Evolutionary conservation across 148 eudicot genomes (phyloP), one percentile per base, ranked within the genome.

Genomic region (Rhododendron griersonianum): DNA sequence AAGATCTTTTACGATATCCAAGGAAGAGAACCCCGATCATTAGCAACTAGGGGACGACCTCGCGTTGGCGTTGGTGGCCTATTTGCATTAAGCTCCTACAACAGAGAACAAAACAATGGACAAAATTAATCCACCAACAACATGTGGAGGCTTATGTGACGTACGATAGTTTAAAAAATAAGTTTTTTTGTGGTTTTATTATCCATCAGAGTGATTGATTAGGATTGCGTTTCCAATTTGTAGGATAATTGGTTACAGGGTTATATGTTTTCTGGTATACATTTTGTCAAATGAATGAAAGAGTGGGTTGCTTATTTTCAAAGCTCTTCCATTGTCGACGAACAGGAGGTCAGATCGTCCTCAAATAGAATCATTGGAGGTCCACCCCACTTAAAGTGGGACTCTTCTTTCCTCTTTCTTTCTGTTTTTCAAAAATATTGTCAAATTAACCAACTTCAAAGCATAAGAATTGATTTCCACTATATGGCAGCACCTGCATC

Each of bases 21-120:
- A 88, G 99, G 98, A 85, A 93, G 93, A 89, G 99, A 95, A 85
- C 96, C 94, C 90, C 93, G 92, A 61, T 95, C 99, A 87, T 92
- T 95, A 57, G 93, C 95, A 87, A 87, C 91, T 92, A 93, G 98
- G 61, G 98, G 99, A 39, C 99, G 98, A 7, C 99, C 99, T 87
- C 98, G 92, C 7, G 99, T 95, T 81, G 99, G 99, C 59, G 99
- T 97, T 77, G 98, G 93, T 85, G 99, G 99, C 69, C 99, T 92
- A 87, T 97, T 95, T 51, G 98, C 98, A 90, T 97, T 97, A 35
- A 97, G 95, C 87, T 97, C 99, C 99, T 97, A 19, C 21, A 33
- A 44, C 51, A 65, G 59, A 25, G 80, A 84, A 45, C 61, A 73
- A 78, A 3, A 57, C 16, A 35, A 23, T 11, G 28, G 14, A 35